These are phyloP conservation scores for Scheffersomyces parashehatae DNA, from an alignment of 1,139 yeast species.

Conservation along the genomic window DNA sequence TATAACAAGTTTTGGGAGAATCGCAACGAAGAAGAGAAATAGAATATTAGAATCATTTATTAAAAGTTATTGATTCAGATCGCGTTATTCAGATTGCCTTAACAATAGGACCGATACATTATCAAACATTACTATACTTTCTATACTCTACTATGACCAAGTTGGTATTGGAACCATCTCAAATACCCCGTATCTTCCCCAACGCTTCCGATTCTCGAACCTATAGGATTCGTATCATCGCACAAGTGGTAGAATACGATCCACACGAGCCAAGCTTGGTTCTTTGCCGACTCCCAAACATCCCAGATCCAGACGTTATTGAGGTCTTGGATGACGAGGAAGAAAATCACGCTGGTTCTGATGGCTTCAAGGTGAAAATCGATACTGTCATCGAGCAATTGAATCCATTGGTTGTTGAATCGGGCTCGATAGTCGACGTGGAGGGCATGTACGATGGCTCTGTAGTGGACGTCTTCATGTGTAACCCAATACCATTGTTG, in stretches of 20 bases:
- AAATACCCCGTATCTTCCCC: slow-evolving; percentile 20
- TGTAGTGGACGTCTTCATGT: slow-evolving; percentile 18
- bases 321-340: too few species aligned
- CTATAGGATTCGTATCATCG: slow-evolving; percentile 29
- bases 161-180: slow-evolving; percentile 28
- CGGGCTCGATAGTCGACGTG: slow-evolving; percentile 13
- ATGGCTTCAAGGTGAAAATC: too few species aligned
- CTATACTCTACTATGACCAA: slow-evolving; percentile 22
- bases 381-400: neutral
- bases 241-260: slow-evolving; percentile 26
- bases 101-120: too few species aligned
- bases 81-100: too few species aligned
- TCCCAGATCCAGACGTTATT: too few species aligned
- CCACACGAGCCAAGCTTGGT: slow-evolving; percentile 10
- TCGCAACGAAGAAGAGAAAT: too few species aligned
- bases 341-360: too few species aligned
- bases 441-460: slow-evolving; percentile 20
- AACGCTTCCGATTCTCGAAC: slow-evolving; percentile 21
- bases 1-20: too few species aligned
- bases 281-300: slow-evolving; percentile 5
- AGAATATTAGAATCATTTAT: too few species aligned
- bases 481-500: slow-evolving; percentile 14
- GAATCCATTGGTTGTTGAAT: slow-evolving; percentile 1
- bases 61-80: too few species aligned
- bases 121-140: too few species aligned